A percentile compares a stretch with the other conserved stretches of the same genome.
These are phyloP conservation scores for Dipodascus albidus DNA, from an alignment of 805 yeast genomes.

Conservation along the genomic window DNA sequence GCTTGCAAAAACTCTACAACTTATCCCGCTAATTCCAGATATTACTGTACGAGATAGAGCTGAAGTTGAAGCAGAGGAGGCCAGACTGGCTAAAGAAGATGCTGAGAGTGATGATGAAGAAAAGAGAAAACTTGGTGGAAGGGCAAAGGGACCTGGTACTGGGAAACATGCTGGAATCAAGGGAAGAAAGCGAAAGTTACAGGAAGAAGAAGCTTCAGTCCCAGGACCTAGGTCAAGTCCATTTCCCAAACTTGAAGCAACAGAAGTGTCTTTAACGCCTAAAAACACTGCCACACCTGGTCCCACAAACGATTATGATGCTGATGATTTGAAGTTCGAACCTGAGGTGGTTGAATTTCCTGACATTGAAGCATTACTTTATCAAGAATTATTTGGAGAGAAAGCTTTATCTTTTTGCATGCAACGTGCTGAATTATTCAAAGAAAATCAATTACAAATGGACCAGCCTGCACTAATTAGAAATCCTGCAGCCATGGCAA, in stretches of 20 bases:
- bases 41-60: slow-evolving; percentile 51
- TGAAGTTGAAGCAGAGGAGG: slow-evolving; percentile 30
- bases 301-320: slow-evolving; percentile 9
- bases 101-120: slow-evolving; percentile 4
- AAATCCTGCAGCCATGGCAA: slow-evolving; percentile 55
- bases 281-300: not conserved
- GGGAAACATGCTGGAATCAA: slow-evolving; percentile 18
- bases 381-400: slow-evolving; percentile 77
- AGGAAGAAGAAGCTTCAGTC: slow-evolving; percentile 9
- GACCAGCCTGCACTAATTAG: slow-evolving; percentile 63
- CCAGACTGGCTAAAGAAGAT: slow-evolving; percentile 6
- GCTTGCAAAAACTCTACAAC: slow-evolving; percentile 68
- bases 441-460: slow-evolving; percentile 42
- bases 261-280: not conserved
- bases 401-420: slow-evolving; percentile 66
- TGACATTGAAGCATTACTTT: slow-evolving; percentile 68
- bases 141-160: slow-evolving; percentile 30
- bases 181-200: slow-evolving; percentile 17
- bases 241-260: not conserved
- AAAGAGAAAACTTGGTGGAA: slow-evolving; percentile 10
- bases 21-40: slow-evolving; percentile 83
- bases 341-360: slow-evolving; percentile 15
- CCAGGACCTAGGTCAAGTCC: not conserved
- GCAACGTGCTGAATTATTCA: slow-evolving; percentile 56
- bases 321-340: slow-evolving; percentile 18